These are phyloP conservation scores for Solanum arcanum DNA, from an alignment of 257 asterid species.

Conservation along the genomic window DNA sequence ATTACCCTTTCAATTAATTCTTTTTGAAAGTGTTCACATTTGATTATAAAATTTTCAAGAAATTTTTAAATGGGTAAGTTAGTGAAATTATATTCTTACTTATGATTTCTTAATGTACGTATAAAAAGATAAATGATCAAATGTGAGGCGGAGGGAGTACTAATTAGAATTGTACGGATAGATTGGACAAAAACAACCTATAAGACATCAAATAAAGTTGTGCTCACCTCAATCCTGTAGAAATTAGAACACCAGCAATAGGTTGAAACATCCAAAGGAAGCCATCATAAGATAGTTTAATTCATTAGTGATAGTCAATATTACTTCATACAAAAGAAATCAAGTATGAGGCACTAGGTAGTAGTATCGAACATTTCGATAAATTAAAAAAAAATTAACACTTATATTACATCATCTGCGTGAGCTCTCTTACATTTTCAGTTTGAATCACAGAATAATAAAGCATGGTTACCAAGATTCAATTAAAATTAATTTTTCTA, in stretches of 20 bases:
- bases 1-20: too few relatives aligned
- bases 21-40: too few relatives aligned
- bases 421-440: too few relatives aligned
- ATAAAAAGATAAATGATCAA: too few relatives aligned
- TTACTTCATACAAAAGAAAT: background rate
- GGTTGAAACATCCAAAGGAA: background rate
- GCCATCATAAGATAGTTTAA: background rate
- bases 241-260: background rate
- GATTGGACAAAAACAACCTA: background rate
- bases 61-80: too few relatives aligned
- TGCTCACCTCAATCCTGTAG: background rate
- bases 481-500: too few relatives aligned
- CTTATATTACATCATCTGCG: accelerated
- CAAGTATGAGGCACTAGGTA: background rate
- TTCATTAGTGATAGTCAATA: background rate
- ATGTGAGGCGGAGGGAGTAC: background rate
- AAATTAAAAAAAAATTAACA: background rate
- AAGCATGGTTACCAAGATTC: too few relatives aligned
- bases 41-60: too few relatives aligned
- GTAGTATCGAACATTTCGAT: background rate
- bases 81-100: too few relatives aligned
- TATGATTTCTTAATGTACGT: too few relatives aligned
- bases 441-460: background rate
- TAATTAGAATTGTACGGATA: background rate
- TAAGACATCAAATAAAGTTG: background rate